Base-by-base conservation (phyloP, 2,329 filamentous ascomycete species). In the Monosporascus sp. region DNA sequence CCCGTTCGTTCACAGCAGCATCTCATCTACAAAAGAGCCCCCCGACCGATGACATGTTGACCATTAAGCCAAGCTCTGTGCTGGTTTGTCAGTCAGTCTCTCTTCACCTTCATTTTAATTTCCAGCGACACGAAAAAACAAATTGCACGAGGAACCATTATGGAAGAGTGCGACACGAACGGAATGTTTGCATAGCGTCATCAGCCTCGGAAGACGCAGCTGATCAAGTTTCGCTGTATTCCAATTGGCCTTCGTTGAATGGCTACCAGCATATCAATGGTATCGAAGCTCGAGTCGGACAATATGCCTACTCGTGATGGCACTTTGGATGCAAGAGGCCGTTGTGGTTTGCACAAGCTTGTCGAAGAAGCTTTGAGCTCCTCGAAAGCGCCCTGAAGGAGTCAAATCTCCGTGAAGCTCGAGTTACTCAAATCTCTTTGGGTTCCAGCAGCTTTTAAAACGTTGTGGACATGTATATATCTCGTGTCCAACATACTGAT, bases 111-210 rank as follows among this genome's bases (percentile, higher is more conserved):
- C 11, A 2, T 5, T 14, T 35, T 35, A 9, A 14, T 35, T 35
- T 35, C 9, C 9, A 35, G 31, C 5, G 31, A 35, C 31, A 35
- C 31, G 11, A 14, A 35, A 35, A 35, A 35, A 14, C 31, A 14
- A 35, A 35, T 35, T 35, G 31, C 31, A 14, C 11, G 5, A 35
- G 11, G 31, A 35, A 35, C 14, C 31, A 5, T 14, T 35, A 14
- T 35, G 31, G 27, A 35, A 35, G 31, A 35, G 36, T 52, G 50
- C 35, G 45, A 47, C 50, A 14, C 15, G 14, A 31, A 60, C 53
- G 51, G 56, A 53, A 54, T 55, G 57, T 57, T 56, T 58, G 57
- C 59, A 56, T 55, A 60, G 56, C 53, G 54, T 53, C 48, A 52
- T 51, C 58, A 50, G 55, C 55, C 56, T 58, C 50, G 52, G 37